Evolutionary conservation across 169 alveolate genomes (phyloP).

Genomic region (Amoebophrya sp.): DNA sequence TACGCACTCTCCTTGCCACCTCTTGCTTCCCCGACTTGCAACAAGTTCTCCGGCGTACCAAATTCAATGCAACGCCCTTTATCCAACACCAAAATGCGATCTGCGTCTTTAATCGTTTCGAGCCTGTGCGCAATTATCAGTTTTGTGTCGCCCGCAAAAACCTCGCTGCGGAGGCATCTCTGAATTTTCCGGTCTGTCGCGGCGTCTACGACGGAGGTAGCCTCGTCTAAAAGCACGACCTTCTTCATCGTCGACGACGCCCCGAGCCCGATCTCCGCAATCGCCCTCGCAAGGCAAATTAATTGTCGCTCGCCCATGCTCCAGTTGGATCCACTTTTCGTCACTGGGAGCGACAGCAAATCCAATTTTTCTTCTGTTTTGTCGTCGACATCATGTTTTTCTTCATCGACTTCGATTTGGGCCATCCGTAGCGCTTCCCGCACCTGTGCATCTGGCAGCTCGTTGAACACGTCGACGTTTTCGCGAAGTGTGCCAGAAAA

Average conservation of each 20-base stretch:
- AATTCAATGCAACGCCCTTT: conserved; percentile 42
- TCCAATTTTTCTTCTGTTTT: too few relatives aligned
- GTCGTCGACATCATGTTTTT: too few relatives aligned
- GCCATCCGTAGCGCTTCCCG: conserved; percentile 23
- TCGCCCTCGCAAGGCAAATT: conserved; percentile 64
- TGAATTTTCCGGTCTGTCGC: conserved; percentile 64
- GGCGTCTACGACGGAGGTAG: conserved; percentile 70
- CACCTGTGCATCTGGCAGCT: conserved; percentile 43
- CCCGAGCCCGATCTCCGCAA: conserved; percentile 9
- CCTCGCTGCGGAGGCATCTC: conserved; percentile 41
- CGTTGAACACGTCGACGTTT: conserved; percentile 61
- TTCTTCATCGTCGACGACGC: too few relatives aligned
- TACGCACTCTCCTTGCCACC: too few relatives aligned
- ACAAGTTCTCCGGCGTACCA: conserved; percentile 5
- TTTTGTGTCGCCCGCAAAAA: conserved; percentile 51
- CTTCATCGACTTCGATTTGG: not conserved
- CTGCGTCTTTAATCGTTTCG: conserved; percentile 60
- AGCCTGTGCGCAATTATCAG: conserved; percentile 75
- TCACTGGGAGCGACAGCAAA: conserved; percentile 35
- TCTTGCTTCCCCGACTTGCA: too few relatives aligned
- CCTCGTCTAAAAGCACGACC: conserved; percentile 66
- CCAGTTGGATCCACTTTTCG: conserved; percentile 29
- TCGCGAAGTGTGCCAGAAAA: conserved; percentile 53
- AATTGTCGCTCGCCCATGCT: conserved; percentile 53
- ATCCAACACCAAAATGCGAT: conserved; percentile 57